Percentiles rank a stretch among this genome's conserved stretches.
phyloP scores from a whole-genome alignment of 805 yeast genomes.

The Yamadazyma phyllophila region DNA sequence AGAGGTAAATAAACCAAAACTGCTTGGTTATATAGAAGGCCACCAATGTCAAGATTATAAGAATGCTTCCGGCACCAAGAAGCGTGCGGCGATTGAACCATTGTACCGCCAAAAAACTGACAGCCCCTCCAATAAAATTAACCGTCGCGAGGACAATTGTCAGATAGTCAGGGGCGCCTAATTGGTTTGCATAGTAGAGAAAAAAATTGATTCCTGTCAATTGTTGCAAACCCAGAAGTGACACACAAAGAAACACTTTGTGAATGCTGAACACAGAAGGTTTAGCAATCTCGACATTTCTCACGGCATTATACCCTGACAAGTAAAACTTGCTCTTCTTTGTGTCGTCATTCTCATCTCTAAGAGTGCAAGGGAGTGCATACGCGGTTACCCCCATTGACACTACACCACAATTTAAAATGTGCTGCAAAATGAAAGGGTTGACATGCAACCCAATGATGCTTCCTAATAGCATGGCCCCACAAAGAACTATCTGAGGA shows the following conservation, averaged over 20 bases:
- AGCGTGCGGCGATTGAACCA: slow-evolving; percentile 7
- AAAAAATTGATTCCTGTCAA: slow-evolving; percentile 33
- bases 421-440: slow-evolving; percentile 7
- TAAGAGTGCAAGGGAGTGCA: slow-evolving; percentile 9
- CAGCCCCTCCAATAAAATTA: slow-evolving; percentile 12
- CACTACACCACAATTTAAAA: slow-evolving; percentile 6
- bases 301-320: background rate
- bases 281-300: background rate
- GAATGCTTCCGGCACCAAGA: slow-evolving; percentile 7
- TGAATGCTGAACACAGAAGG: slow-evolving; percentile 4
- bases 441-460: slow-evolving; percentile 6
- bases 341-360: slow-evolving; percentile 6
- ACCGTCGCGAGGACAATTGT: slow-evolving; percentile 8
- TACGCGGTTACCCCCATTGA: slow-evolving; percentile 4
- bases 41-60: background rate
- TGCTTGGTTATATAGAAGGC: slow-evolving; percentile 1
- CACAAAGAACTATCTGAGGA: slow-evolving; percentile 23
- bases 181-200: slow-evolving; percentile 26
- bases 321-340: slow-evolving; percentile 4
- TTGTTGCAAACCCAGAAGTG: slow-evolving; percentile 32
- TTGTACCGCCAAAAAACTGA: slow-evolving; percentile 4
- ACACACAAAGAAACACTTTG: slow-evolving; percentile 19
- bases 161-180: slow-evolving; percentile 5
- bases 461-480: slow-evolving; percentile 24
- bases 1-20: slow-evolving; percentile 3